phyloP scores from a whole-genome alignment of 208 protist genomes.

The Crithidia brevicula region DNA sequence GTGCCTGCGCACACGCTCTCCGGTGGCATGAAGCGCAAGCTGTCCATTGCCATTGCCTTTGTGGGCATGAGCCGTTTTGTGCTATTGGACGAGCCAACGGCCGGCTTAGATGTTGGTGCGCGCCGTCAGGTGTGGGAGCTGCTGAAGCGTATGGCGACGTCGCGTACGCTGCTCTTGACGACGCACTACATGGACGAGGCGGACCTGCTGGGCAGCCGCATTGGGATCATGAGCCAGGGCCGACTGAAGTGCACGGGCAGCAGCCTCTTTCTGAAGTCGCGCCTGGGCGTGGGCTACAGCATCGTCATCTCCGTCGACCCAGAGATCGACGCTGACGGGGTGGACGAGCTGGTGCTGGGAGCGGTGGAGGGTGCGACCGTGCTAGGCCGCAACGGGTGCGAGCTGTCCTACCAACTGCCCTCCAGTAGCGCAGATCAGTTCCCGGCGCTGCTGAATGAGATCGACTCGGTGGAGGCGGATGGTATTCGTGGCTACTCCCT shows the following conservation, averaged over 20 bases:
- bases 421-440: conserved; percentile 1
- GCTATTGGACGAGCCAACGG: conserved; percentile 90
- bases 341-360: conserved; percentile 17
- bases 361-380: conserved; percentile 26
- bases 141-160: conserved; percentile 33
- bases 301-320: conserved; percentile 37
- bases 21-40: conserved; percentile 86
- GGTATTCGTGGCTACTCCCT: conserved; percentile 12
- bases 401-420: background rate
- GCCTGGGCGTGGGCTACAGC: conserved; percentile 58
- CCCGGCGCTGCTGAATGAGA: conserved; percentile 5
- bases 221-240: conserved; percentile 90
- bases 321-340: conserved; percentile 16
- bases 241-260: conserved; percentile 48
- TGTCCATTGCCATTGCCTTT: conserved; percentile 87
- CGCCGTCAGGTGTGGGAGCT: conserved; percentile 82
- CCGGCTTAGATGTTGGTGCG: conserved; percentile 80
- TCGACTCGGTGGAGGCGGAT: conserved; percentile 5
- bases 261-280: conserved; percentile 56
- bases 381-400: conserved; percentile 25
- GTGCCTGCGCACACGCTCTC: conserved; percentile 40
- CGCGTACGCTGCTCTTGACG: conserved; percentile 52
- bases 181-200: conserved; percentile 98
- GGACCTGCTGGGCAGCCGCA: conserved; percentile 85
- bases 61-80: conserved; percentile 71